Conservation (phyloP, 768 basidiomycete species). For the Leucocoprinus birnbaumii region DNA sequence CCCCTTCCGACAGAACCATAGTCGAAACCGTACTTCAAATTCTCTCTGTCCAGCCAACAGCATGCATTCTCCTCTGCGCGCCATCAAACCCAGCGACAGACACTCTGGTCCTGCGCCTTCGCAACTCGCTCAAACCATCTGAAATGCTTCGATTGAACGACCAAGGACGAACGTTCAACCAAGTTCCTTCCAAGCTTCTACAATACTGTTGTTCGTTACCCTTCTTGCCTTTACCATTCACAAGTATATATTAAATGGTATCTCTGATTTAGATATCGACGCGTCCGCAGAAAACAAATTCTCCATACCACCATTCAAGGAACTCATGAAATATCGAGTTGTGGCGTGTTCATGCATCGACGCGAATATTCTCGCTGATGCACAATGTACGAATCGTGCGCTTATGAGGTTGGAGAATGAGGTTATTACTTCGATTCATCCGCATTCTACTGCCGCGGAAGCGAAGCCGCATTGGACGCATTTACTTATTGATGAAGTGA, state of each 20-base stretch:
- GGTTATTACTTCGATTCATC: conserved; percentile 33
- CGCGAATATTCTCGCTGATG: conserved; percentile 39
- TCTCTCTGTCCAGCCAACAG: conserved; percentile 41
- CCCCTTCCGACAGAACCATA: conserved; percentile 33
- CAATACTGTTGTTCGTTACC: conserved; percentile 43
- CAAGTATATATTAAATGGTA: background rate
- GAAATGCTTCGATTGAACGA: conserved; percentile 49
- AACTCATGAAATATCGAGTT: conserved; percentile 43
- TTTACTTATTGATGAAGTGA: conserved; percentile 48
- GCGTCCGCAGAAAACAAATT: conserved; percentile 32
- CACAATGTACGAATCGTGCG: conserved; percentile 40
- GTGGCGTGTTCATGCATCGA: conserved; percentile 46
- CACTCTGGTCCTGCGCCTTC: conserved; percentile 40
- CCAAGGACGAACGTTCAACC: conserved; percentile 46
- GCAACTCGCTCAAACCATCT: conserved; percentile 32
- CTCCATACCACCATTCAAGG: conserved; percentile 42
- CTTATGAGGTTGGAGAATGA: conserved; percentile 40
- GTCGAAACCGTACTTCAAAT: conserved; percentile 49
- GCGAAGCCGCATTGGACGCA: conserved; percentile 50
- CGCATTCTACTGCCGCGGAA: conserved; percentile 23
- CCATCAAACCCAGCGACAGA: conserved; percentile 52
- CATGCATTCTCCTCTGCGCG: conserved; percentile 46
- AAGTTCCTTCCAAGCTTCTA: conserved; percentile 41
- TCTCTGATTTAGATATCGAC: conserved; percentile 35
- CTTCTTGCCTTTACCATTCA: background rate